phyloP scores from a whole-genome alignment of 2,329 filamentous ascomycete species.

The Zasmidium citrigriseum region DNA sequence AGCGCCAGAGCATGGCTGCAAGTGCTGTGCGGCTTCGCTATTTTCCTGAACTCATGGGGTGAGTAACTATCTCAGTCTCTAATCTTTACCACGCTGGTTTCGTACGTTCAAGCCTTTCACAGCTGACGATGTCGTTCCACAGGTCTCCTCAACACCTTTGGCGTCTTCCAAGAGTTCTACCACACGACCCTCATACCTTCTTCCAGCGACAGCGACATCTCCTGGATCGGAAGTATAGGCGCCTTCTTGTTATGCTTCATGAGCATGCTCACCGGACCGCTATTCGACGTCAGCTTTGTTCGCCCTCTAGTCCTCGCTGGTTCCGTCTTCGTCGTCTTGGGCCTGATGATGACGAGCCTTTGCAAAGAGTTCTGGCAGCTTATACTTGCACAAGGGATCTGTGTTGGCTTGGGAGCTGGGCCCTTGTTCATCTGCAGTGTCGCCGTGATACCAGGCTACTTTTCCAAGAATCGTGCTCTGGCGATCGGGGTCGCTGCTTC shows the following conservation, averaged over 20 bases:
- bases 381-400: constrained; percentile 49
- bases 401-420: constrained; percentile 31
- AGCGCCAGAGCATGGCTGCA: too few relatives aligned
- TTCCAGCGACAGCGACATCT: constrained; percentile 40
- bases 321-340: constrained; percentile 50
- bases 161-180: constrained; percentile 49
- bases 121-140: too few relatives aligned
- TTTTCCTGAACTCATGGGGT: too few relatives aligned
- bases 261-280: constrained; percentile 31
- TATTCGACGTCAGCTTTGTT: constrained; percentile 45
- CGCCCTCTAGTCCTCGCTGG: constrained; percentile 45
- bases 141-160: constrained; percentile 44
- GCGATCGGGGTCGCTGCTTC: constrained; percentile 60
- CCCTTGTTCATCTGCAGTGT: constrained; percentile 62
- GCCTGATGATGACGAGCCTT: constrained; percentile 33
- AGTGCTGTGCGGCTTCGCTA: too few relatives aligned
- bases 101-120: too few relatives aligned
- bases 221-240: constrained; percentile 49
- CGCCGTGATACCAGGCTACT: constrained; percentile 66
- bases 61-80: too few relatives aligned
- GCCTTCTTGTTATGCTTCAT: constrained; percentile 45
- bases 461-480: constrained; percentile 54
- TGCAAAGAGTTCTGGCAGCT: constrained; percentile 45
- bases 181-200: constrained; percentile 37
- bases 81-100: too few relatives aligned